A percentile compares a stretch with the other conserved stretches of the same genome.
Conservation (phyloP, 2,329 filamentous ascomycete species). For the Leptosphaerulina australis region DNA sequence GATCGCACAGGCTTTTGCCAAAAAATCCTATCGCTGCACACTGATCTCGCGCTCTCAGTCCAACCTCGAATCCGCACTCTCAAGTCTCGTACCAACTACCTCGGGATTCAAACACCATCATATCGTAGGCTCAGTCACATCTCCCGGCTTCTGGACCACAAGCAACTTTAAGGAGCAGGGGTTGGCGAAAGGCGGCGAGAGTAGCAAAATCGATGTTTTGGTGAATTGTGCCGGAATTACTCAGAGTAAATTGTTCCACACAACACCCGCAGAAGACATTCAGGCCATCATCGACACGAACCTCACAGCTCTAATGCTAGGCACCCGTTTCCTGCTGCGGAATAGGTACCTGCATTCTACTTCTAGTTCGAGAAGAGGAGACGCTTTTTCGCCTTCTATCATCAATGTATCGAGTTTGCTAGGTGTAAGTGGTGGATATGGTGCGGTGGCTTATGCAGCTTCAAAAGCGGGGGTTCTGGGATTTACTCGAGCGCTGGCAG, state of each 20-base stretch:
- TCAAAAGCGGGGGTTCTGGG: slow-evolving; percentile 80
- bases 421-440: slow-evolving; percentile 69
- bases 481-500: slow-evolving; percentile 70
- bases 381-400: slow-evolving; percentile 61
- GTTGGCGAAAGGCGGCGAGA: slow-evolving; percentile 1
- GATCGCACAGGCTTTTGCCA: slow-evolving; percentile 45
- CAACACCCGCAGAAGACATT: slow-evolving; percentile 59
- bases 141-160: slow-evolving; percentile 34
- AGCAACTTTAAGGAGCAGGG: slow-evolving; percentile 13
- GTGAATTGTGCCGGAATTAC: slow-evolving; percentile 81
- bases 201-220: slow-evolving; percentile 57
- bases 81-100: slow-evolving; percentile 25
- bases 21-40: slow-evolving; percentile 37
- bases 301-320: slow-evolving; percentile 68
- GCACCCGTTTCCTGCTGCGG: slow-evolving; percentile 61
- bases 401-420: slow-evolving; percentile 83
- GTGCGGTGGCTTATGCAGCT: slow-evolving; percentile 76
- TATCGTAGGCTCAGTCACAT: slow-evolving; percentile 38
- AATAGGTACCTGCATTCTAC: slow-evolving; percentile 16
- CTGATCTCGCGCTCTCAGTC: slow-evolving; percentile 40
- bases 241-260: slow-evolving; percentile 67
- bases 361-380: slow-evolving; percentile 19
- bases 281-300: slow-evolving; percentile 71
- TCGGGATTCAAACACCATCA: slow-evolving; percentile 27
- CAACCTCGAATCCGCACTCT: slow-evolving; percentile 32